These are phyloP conservation scores for Thelonectria discophora DNA, from an alignment of 2,329 filamentous ascomycete genomes.

Conservation along the genomic window DNA sequence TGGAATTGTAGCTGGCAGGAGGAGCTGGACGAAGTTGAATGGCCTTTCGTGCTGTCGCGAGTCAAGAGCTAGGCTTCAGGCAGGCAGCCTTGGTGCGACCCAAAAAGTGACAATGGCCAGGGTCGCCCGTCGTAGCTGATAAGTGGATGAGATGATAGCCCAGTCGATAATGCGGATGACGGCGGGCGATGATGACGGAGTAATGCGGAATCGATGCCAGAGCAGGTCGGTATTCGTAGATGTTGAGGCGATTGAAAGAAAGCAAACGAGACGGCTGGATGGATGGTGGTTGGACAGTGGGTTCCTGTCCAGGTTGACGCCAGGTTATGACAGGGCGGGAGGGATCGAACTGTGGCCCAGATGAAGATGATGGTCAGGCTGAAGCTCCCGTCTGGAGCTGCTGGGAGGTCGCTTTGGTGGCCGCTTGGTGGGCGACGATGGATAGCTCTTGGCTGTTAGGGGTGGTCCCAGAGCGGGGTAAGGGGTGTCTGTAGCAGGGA, in stretches of 20 bases:
- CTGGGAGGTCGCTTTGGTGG: background rate
- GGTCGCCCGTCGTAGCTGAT: background rate
- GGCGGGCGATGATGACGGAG: background rate
- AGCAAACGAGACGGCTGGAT: background rate
- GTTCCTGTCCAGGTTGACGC: background rate
- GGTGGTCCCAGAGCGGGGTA: constrained; percentile 40
- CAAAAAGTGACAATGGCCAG: constrained; percentile 2
- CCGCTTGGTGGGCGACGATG: background rate
- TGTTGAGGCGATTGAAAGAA: too few species aligned
- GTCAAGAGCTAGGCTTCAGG: background rate
- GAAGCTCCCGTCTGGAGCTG: constrained; percentile 15
- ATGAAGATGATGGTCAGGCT: constrained; percentile 23
- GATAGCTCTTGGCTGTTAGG: constrained; percentile 15
- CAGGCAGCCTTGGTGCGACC: background rate
- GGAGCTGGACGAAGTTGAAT: too few species aligned
- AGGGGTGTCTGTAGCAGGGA: constrained; percentile 38
- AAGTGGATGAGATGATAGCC: background rate
- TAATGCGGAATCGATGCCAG: background rate
- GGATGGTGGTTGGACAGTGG: constrained; percentile 6
- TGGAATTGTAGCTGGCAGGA: background rate
- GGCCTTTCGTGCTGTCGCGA: background rate
- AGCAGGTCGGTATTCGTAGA: background rate
- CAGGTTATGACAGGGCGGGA: constrained; percentile 15
- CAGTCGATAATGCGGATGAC: background rate
- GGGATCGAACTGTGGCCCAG: constrained; percentile 9